Conservation (phyloP, 441 rosid species). For the Syzygium syzygioides region DNA sequence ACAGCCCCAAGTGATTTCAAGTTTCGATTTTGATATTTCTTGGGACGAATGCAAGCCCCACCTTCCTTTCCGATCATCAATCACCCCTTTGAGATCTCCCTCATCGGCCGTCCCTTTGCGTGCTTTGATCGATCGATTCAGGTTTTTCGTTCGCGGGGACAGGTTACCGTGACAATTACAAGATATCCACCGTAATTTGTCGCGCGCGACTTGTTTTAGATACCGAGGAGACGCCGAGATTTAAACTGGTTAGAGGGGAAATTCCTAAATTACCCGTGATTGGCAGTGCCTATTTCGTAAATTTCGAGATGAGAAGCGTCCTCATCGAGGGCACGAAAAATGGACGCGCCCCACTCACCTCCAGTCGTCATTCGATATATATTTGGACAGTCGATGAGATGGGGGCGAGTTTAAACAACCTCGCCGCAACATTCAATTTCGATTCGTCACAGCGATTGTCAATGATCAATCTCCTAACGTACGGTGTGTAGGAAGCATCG, state of each 20-base stretch:
- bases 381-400: background rate
- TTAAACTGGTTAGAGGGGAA: background rate
- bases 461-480: background rate
- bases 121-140: background rate
- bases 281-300: no score
- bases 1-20: background rate
- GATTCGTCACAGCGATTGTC: background rate
- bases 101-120: background rate
- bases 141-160: background rate
- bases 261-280: fast-evolving
- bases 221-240: background rate
- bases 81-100: background rate
- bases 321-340: no score
- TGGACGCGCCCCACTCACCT: background rate
- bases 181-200: background rate
- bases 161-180: fast-evolving
- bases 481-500: background rate
- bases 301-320: background rate
- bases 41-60: background rate
- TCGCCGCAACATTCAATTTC: no score
- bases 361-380: fast-evolving
- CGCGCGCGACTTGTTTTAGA: background rate
- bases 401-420: background rate
- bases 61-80: background rate
- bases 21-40: background rate